These are phyloP conservation scores for Beta lomatogona DNA, from an alignment of 179 eudicot genomes.

Conservation along the genomic window DNA sequence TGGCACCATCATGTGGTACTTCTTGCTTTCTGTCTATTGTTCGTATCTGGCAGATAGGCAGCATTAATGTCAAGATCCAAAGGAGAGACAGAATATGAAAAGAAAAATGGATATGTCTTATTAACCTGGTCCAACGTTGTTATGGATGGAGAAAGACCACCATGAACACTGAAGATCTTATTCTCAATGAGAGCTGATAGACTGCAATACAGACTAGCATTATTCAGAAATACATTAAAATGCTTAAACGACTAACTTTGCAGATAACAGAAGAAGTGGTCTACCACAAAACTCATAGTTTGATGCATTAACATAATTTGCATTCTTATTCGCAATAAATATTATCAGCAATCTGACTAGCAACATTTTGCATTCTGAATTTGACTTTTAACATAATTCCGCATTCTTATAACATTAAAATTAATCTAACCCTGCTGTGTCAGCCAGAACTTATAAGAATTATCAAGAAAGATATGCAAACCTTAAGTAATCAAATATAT, in stretches of 20 bases:
- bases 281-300: not conserved
- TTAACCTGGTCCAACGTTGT: slow-evolving; percentile 85
- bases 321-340: not conserved
- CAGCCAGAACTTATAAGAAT: not conserved
- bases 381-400: not conserved
- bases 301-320: not conserved
- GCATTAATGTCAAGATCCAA: not conserved
- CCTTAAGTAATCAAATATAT: slow-evolving; percentile 95
- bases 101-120: not conserved
- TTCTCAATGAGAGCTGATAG: slow-evolving; percentile 95
- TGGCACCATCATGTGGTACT: slow-evolving; percentile 95
- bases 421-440: not conserved
- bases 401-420: not conserved
- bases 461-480: slow-evolving; percentile 33
- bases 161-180: slow-evolving; percentile 87
- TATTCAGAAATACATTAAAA: not conserved
- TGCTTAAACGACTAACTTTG: not conserved
- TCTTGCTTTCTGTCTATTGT: slow-evolving; percentile 93
- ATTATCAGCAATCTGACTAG: not conserved
- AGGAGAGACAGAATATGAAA: not conserved
- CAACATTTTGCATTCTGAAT: not conserved
- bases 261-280: not conserved
- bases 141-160: slow-evolving; percentile 90
- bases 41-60: slow-evolving; percentile 60
- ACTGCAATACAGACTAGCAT: slow-evolving; percentile 38